Percentiles rank a stretch among this genome's conserved stretches.
Evolutionary conservation across 495 filamentous ascomycete genomes (phyloP).

Genomic region (Hyaloscypha variabilis): DNA sequence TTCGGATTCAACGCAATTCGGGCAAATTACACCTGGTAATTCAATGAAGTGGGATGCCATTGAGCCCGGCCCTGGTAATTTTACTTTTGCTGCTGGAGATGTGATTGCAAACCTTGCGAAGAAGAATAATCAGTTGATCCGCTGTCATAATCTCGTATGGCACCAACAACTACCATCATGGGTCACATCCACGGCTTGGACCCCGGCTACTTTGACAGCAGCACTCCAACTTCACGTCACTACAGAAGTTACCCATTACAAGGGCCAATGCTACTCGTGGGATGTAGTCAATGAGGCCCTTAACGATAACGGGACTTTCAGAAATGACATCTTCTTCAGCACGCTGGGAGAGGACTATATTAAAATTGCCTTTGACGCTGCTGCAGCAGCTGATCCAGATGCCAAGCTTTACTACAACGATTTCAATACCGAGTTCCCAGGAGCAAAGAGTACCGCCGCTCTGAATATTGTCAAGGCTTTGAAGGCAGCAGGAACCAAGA

Average conservation of each 20-base stretch:
- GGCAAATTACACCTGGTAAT: constrained; percentile 48
- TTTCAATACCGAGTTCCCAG: constrained; percentile 51
- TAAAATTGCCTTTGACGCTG: constrained; percentile 62
- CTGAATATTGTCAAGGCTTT: constrained; percentile 57
- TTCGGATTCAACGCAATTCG: constrained; percentile 46
- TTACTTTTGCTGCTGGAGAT: constrained; percentile 55
- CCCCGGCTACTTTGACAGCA: constrained; percentile 50
- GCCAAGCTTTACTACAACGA: constrained; percentile 71
- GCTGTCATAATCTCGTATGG: constrained; percentile 55
- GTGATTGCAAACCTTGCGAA: constrained; percentile 52
- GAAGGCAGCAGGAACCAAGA: constrained; percentile 38
- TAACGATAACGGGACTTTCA: constrained; percentile 61
- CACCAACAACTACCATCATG: constrained; percentile 61
- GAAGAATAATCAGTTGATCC: constrained; percentile 53
- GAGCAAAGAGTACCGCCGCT: constrained; percentile 8
- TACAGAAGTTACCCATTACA: constrained; percentile 56
- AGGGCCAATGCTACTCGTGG: constrained; percentile 63
- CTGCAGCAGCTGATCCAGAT: constrained; percentile 56
- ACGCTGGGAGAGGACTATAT: constrained; percentile 58
- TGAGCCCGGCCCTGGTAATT: constrained; percentile 48
- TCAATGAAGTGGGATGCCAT: constrained; percentile 46
- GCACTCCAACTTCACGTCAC: constrained; percentile 63
- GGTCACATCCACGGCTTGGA: constrained; percentile 50
- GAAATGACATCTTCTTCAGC: constrained; percentile 59
- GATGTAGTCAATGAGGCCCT: constrained; percentile 72